Evolutionary conservation across 495 filamentous ascomycete species (phyloP), one percentile per base, ranked within the genome.

Genomic region (Parathielavia hyrcaniae): DNA sequence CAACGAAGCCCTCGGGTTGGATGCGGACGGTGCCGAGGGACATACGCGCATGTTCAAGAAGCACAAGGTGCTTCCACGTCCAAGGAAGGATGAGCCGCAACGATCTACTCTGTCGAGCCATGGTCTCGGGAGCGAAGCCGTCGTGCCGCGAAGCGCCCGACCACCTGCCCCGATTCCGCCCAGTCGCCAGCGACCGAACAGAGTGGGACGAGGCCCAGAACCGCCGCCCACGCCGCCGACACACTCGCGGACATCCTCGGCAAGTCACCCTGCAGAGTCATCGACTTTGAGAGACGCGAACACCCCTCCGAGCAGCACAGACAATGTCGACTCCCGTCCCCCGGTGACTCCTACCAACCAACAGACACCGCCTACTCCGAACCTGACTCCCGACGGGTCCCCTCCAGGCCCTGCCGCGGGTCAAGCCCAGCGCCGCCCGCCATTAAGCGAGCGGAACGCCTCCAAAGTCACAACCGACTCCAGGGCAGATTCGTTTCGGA

Each of bases 401-500:
- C 87, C 86, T 55, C 86, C 88, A 39, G 79, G 78, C 51, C 59
- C 64, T 49, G 64, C 62, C 11, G 63, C 57, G 36, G 67, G 68
- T 58, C 69, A 61, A 41, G 61, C 69, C 35, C 74, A 70, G 54
- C 65, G 71, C 19, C 74, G 76, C 8, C 77, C 76, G 26, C 50
- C 53, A 22, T 14, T 73, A 7, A 64, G 52, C 51, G 73, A 76
- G 60, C 74, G 79, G 35, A 72, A 71, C 16, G 69, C 72, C 12
- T 81, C 73, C 19, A 75, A 72, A 52, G 66, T 78, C 20, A 73
- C 73, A 39, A 75, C 75, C 14, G 77, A 78, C 9, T 82, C 85
- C 44, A 81, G 83, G 17, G 76, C 83, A 20, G 84, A 89, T 32
- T 90, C 87, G 4, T 91, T 89, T 63, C 82, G 75, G 57, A 91